Evolutionary conservation across 306 rosid genomes (phyloP).

Genomic region (Oemleria cerasiformis): DNA sequence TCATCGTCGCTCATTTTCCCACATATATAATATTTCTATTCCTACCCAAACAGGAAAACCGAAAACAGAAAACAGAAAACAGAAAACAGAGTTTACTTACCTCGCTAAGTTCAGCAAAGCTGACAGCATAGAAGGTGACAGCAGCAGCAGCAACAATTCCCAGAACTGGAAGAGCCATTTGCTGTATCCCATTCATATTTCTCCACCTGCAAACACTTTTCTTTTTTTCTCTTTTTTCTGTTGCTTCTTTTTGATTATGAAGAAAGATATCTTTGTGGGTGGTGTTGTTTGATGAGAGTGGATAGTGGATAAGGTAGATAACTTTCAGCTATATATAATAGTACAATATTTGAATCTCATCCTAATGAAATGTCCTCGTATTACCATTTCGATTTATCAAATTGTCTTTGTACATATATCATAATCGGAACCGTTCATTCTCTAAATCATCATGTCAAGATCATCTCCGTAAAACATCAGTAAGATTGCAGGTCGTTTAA

Average conservation of each 20-base stretch:
- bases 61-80: not conserved
- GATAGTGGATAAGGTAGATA: constrained; percentile 15
- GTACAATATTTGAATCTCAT: too few relatives aligned
- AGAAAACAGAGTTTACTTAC: constrained; percentile 13
- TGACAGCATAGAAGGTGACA: constrained; percentile 66
- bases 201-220: too few relatives aligned
- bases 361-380: too few relatives aligned
- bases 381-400: too few relatives aligned
- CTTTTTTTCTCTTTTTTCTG: not conserved
- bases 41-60: not conserved
- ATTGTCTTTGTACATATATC: too few relatives aligned
- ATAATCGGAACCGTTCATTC: too few relatives aligned
- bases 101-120: constrained; percentile 69
- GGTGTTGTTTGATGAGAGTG: not conserved
- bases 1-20: too few relatives aligned
- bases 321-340: not conserved
- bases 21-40: too few relatives aligned
- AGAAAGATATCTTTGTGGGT: not conserved
- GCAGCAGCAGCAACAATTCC: constrained; percentile 77
- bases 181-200: constrained; percentile 48
- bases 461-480: too few relatives aligned
- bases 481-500: too few relatives aligned
- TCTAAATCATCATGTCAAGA: too few relatives aligned
- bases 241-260: not conserved
- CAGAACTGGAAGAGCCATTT: constrained; percentile 54